Conservation (phyloP, 2,329 filamentous ascomycete genomes). For the Alternaria novae-zelandiae region DNA sequence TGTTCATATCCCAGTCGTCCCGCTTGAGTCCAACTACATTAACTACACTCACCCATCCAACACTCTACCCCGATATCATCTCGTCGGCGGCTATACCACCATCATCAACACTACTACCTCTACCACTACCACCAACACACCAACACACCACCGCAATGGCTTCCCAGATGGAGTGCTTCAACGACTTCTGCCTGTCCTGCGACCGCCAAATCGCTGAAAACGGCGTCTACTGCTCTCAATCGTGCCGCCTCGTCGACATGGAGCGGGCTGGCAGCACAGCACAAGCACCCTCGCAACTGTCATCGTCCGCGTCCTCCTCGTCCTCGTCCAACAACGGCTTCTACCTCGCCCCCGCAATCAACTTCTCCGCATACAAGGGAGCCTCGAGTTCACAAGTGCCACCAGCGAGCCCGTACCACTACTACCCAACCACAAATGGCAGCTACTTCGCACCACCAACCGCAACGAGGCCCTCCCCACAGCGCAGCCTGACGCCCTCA, state of each 20-base stretch:
- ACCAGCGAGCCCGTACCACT: slow-evolving; percentile 54
- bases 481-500: slow-evolving; percentile 61
- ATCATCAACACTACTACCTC: neutral
- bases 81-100: neutral
- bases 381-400: slow-evolving; percentile 57
- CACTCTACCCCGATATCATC: neutral
- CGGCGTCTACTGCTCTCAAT: slow-evolving; percentile 88
- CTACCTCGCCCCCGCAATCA: slow-evolving; percentile 75
- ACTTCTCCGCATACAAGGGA: slow-evolving; percentile 71
- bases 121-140: slow-evolving; percentile 1
- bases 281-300: slow-evolving; percentile 51
- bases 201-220: slow-evolving; percentile 81
- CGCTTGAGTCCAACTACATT: neutral
- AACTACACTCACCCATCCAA: neutral
- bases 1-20: neutral
- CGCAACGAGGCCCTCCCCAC: slow-evolving; percentile 36
- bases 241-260: slow-evolving; percentile 85
- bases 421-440: slow-evolving; percentile 42
- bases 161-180: slow-evolving; percentile 71
- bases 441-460: slow-evolving; percentile 48
- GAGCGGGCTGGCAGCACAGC: slow-evolving; percentile 66
- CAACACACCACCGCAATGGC: slow-evolving; percentile 35
- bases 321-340: slow-evolving; percentile 62
- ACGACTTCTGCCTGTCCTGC: slow-evolving; percentile 92
- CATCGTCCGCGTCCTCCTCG: slow-evolving; percentile 61